phyloP scores from a whole-genome alignment of 164 flowering plant genomes.

The Stephania cephalantha region DNA sequence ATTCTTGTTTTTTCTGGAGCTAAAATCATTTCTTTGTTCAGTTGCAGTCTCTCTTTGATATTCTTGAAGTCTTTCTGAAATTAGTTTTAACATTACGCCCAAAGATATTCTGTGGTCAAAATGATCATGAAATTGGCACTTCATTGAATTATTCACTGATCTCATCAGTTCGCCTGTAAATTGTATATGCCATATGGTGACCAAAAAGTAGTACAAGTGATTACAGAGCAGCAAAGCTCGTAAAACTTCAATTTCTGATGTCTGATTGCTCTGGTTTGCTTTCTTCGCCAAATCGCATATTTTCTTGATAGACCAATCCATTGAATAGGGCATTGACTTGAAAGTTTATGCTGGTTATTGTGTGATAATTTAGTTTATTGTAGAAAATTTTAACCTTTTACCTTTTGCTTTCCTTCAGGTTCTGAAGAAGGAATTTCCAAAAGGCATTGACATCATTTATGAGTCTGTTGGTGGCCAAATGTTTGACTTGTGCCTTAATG shows the following conservation, averaged over 20 bases:
- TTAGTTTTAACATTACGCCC: neutral
- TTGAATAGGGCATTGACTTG: neutral
- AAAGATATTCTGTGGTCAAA: neutral
- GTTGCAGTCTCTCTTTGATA: neutral
- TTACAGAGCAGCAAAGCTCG: neutral
- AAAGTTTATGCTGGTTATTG: neutral
- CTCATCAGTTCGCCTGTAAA: neutral
- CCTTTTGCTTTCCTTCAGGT: constrained; percentile 43
- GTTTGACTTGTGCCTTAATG: constrained; percentile 87
- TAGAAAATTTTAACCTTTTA: neutral
- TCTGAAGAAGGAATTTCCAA: constrained; percentile 83
- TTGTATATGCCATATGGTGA: neutral
- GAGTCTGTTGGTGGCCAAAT: constrained; percentile 97
- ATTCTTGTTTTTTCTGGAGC: neutral
- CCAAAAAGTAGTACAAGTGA: neutral
- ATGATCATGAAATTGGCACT: neutral
- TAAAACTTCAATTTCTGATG: neutral
- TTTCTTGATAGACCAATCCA: neutral
- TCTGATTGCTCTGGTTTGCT: neutral
- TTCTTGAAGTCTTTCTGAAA: neutral
- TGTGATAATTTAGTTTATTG: neutral
- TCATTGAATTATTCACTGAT: neutral
- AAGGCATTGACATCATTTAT: constrained; percentile 83
- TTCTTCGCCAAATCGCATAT: neutral
- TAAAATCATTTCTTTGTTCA: neutral